Evolutionary conservation across 140 eudicot genomes (phyloP).

Genomic region (Anethum foeniculum): DNA sequence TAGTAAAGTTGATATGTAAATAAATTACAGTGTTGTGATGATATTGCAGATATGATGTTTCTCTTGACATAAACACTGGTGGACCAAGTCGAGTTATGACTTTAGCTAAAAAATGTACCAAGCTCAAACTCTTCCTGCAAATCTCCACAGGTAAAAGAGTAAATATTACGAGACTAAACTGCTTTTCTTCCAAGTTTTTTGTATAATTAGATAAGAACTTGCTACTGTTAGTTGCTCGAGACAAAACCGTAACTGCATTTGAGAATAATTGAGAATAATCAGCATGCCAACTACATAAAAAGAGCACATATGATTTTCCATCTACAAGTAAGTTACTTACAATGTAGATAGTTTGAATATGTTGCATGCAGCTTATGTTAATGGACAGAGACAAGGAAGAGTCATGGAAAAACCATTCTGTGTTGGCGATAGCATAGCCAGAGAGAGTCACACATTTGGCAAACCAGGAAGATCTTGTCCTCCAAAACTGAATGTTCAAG

Average conservation of each 20-base stretch:
- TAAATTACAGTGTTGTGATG: neutral
- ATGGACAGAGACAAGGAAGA: slow-evolving; percentile 91
- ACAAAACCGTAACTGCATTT: neutral
- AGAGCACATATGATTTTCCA: neutral
- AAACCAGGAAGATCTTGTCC: slow-evolving; percentile 20
- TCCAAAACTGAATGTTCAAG: slow-evolving; percentile 63
- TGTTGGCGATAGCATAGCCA: slow-evolving; percentile 72
- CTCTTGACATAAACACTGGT: slow-evolving; percentile 79
- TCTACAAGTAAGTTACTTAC: neutral
- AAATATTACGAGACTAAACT: neutral
- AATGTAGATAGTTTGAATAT: slow-evolving; percentile 11
- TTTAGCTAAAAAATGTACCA: slow-evolving; percentile 76
- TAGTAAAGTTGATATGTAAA: neutral
- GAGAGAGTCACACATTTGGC: slow-evolving; percentile 39
- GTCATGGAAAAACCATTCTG: slow-evolving; percentile 80
- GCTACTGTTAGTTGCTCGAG: neutral
- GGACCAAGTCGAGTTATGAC: slow-evolving; percentile 87
- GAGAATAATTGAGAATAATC: neutral
- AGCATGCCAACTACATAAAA: neutral
- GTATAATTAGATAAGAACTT: neutral
- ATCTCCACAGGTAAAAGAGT: slow-evolving; percentile 68
- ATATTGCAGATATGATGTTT: slow-evolving; percentile 65
- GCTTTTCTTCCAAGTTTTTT: neutral
- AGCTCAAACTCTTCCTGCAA: slow-evolving; percentile 77
- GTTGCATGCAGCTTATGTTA: slow-evolving; percentile 71